Percentiles rank a stretch among this genome's conserved stretches.
phyloP scores from a whole-genome alignment of 768 basidiomycete genomes.

The Boletus pseudo-olivaceus region DNA sequence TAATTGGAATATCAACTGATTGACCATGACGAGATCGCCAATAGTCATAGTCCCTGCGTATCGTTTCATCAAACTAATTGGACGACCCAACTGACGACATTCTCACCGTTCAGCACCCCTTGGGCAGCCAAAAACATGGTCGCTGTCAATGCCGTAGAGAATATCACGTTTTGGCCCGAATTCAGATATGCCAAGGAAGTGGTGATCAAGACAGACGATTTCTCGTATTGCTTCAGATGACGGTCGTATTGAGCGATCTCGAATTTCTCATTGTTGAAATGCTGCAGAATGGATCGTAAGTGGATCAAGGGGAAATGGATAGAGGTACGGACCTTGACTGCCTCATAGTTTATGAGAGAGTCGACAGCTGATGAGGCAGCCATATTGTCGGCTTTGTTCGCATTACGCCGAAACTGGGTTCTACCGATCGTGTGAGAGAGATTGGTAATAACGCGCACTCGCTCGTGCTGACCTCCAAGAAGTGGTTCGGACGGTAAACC shows the following conservation, averaged over 20 bases:
- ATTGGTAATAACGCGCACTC: neutral
- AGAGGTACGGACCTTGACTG: constrained; percentile 75
- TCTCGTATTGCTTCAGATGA: constrained; percentile 82
- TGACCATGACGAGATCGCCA: constrained; percentile 98
- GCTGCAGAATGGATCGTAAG: constrained; percentile 41
- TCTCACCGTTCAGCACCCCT: constrained; percentile 81
- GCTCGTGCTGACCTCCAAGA: constrained; percentile 74
- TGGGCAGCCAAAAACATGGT: constrained; percentile 98
- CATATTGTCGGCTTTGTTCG: constrained; percentile 95
- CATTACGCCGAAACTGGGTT: constrained; percentile 89
- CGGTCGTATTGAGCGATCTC: constrained; percentile 92
- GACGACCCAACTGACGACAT: neutral
- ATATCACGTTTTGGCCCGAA: constrained; percentile 96
- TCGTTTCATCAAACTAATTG: neutral
- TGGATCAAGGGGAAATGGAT: neutral
- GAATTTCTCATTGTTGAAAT: constrained; percentile 95
- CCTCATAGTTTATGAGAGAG: constrained; percentile 96
- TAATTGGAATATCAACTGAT: constrained; percentile 96
- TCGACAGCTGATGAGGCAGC: constrained; percentile 94
- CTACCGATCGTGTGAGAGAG: constrained; percentile 36
- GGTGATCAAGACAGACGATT: constrained; percentile 89
- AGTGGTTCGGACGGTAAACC: constrained; percentile 96
- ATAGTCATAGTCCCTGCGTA: constrained; percentile 90
- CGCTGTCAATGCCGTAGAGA: constrained; percentile 86
- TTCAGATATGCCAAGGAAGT: constrained; percentile 92